Evolutionary conservation across 495 filamentous ascomycete genomes (phyloP).

Genomic region (Neurospora discreta): DNA sequence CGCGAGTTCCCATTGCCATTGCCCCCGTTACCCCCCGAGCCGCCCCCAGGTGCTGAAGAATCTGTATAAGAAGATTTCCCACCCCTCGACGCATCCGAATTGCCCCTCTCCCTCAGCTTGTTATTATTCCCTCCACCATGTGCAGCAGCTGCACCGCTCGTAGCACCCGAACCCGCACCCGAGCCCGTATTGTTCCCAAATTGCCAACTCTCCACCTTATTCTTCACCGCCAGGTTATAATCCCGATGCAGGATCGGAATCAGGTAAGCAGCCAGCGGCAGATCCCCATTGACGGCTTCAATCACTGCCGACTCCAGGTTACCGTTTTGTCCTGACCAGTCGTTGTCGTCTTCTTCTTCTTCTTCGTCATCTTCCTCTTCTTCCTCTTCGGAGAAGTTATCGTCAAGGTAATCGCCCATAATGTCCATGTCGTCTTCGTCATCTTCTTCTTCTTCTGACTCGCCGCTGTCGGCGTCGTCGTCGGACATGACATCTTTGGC

Average conservation of each 20-base stretch:
- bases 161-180: background rate
- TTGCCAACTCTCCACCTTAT: constrained; percentile 16
- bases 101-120: background rate
- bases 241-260: constrained; percentile 16
- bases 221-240: constrained; percentile 9
- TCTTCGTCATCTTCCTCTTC: constrained; percentile 7
- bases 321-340: constrained; percentile 18
- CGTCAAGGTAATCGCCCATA: constrained; percentile 3
- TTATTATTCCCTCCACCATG: background rate
- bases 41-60: background rate
- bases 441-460: background rate
- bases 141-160: background rate
- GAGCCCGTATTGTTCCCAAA: constrained; percentile 1
- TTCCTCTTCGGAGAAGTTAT: constrained; percentile 4
- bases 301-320: constrained; percentile 15
- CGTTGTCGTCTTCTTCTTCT: constrained; percentile 9
- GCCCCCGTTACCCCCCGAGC: background rate
- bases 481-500: background rate
- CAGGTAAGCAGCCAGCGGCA: constrained; percentile 11
- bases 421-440: constrained; percentile 8
- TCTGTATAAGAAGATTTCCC: constrained; percentile 4
- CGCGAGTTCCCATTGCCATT: background rate
- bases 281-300: constrained; percentile 13
- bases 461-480: background rate
- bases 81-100: constrained; percentile 1